These are phyloP conservation scores for Penicillium hordei DNA, from an alignment of 2,329 filamentous ascomycete genomes.

Conservation along the genomic window DNA sequence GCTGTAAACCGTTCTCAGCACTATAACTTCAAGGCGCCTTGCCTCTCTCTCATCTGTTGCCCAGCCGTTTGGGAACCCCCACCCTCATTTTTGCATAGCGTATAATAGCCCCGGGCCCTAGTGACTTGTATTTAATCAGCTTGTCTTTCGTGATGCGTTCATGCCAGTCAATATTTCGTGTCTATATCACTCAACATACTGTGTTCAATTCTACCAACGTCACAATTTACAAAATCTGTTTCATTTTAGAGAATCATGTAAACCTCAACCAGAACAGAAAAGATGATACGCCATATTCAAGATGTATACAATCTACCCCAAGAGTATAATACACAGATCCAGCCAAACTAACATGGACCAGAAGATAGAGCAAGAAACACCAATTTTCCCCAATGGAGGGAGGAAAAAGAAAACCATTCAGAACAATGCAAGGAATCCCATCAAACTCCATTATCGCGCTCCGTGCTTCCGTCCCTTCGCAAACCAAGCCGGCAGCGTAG, in stretches of 20 bases:
- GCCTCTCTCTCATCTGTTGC: conserved; percentile 2
- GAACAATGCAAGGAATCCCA: conserved; percentile 16
- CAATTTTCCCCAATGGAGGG: conserved; percentile 12
- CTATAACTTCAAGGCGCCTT: background rate
- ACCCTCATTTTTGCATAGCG: conserved; percentile 20
- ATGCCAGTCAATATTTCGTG: conserved; percentile 7
- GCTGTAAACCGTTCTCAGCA: conserved; percentile 54
- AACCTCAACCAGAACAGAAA: conserved; percentile 12
- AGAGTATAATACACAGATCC: conserved; percentile 14
- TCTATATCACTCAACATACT: conserved; percentile 12
- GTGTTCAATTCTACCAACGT: background rate
- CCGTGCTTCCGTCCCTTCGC: conserved; percentile 13
- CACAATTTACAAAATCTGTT: background rate
- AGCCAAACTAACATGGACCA: conserved; percentile 13
- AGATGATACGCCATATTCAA: conserved; percentile 7
- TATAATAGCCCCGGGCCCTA: conserved; percentile 10
- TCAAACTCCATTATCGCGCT: conserved; percentile 7
- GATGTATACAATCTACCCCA: conserved; percentile 15
- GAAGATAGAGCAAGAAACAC: conserved; percentile 19
- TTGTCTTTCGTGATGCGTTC: conserved; percentile 5
- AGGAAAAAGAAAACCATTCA: conserved; percentile 10
- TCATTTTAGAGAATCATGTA: background rate
- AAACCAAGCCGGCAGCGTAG: conserved; percentile 9
- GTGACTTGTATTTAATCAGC: conserved; percentile 14
- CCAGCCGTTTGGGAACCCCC: conserved; percentile 5